Evolutionary conservation across 2,329 filamentous ascomycete genomes (phyloP).

Genomic region (Neoarthrinium moseri): DNA sequence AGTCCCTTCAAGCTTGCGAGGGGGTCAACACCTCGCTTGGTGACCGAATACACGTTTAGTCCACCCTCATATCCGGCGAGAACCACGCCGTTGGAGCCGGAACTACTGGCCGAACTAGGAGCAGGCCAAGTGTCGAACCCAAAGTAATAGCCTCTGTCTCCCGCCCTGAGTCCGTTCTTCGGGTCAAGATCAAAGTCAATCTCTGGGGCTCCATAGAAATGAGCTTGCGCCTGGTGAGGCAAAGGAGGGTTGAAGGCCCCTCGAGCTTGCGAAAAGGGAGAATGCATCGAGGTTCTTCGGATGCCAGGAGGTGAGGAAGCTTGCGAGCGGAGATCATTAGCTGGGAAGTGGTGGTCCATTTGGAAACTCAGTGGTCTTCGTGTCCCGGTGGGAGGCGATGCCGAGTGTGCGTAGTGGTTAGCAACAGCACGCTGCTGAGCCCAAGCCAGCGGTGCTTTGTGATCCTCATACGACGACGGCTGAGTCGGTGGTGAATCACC

Average conservation of each 20-base stretch:
- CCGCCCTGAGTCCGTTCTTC: slow-evolving; percentile 56
- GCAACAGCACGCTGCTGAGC: slow-evolving; percentile 15
- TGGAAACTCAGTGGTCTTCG: slow-evolving; percentile 41
- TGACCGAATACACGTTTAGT: slow-evolving; percentile 72
- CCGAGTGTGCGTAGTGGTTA: slow-evolving; percentile 27
- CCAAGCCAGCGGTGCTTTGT: slow-evolving; percentile 8
- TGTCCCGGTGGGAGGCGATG: slow-evolving; percentile 26
- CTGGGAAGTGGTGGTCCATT: slow-evolving; percentile 35
- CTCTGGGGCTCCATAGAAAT: slow-evolving; percentile 70
- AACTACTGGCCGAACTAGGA: slow-evolving; percentile 30
- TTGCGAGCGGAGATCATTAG: slow-evolving; percentile 35
- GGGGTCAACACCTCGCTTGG: slow-evolving; percentile 68
- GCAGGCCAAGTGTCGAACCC: slow-evolving; percentile 72
- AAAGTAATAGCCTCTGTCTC: slow-evolving; percentile 73
- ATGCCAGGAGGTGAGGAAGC: slow-evolving; percentile 34
- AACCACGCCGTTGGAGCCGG: slow-evolving; percentile 61
- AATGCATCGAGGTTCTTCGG: slow-evolving; percentile 50
- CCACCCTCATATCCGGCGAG: slow-evolving; percentile 79
- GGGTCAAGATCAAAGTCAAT: slow-evolving; percentile 59
- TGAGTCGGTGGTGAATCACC: slow-evolving; percentile 34
- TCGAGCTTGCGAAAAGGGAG: slow-evolving; percentile 41
- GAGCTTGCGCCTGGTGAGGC: slow-evolving; percentile 64
- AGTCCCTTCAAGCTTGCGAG: slow-evolving; percentile 73
- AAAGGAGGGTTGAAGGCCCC: slow-evolving; percentile 46
- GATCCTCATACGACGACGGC: slow-evolving; percentile 34